phyloP scores from a whole-genome alignment of 768 basidiomycete species.

The Termitomyces heimii region DNA sequence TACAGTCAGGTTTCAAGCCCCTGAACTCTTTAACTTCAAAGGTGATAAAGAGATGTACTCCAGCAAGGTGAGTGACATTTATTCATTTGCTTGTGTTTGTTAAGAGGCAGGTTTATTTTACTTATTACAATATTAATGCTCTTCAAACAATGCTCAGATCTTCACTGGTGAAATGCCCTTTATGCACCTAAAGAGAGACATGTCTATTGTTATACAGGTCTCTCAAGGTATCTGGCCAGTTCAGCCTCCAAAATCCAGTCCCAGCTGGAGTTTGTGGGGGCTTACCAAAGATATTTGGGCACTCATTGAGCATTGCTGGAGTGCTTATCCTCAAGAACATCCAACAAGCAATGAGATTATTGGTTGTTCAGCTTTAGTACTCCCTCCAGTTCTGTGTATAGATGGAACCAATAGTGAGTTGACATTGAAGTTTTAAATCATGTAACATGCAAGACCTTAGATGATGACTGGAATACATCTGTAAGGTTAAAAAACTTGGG shows the following conservation, averaged over 20 bases:
- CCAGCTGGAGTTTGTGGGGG: neutral
- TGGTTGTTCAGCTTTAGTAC: neutral
- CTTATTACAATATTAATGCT: neutral
- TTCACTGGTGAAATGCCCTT: neutral
- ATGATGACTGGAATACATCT: neutral
- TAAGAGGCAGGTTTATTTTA: neutral
- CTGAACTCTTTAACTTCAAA: neutral
- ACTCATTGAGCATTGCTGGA: neutral
- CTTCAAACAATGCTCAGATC: neutral
- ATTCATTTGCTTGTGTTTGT: conserved; percentile 2
- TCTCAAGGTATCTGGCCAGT: neutral
- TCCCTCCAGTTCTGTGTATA: neutral
- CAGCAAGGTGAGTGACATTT: conserved; percentile 1
- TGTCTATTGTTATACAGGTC: neutral
- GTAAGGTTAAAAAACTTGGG: neutral
- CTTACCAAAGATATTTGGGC: neutral
- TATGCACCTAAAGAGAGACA: neutral
- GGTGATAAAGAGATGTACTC: neutral
- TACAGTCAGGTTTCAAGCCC: conserved; percentile 4
- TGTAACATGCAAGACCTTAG: neutral
- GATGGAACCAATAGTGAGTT: neutral
- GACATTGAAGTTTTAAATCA: no score
- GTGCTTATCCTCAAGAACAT: neutral
- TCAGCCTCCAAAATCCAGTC: neutral
- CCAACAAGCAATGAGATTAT: neutral